Evolutionary conservation across 2,329 filamentous ascomycete species (phyloP).

Genomic region (Scolecobasidium constrictum): DNA sequence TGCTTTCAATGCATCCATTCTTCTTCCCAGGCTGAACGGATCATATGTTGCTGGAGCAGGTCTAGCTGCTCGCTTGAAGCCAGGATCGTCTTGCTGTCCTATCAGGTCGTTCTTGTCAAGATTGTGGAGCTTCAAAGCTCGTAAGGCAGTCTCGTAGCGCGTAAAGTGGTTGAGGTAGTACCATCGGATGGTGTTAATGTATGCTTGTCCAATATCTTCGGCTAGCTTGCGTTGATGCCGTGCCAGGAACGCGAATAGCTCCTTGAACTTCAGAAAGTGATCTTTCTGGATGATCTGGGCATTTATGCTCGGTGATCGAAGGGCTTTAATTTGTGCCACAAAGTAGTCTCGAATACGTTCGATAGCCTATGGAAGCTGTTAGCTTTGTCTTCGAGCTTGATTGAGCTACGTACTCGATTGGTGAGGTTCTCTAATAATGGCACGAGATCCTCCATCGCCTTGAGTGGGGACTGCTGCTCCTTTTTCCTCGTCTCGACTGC

Average conservation of each 20-base stretch:
- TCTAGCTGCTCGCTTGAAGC: slow-evolving; percentile 44
- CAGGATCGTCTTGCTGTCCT: slow-evolving; percentile 58
- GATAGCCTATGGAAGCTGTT: slow-evolving; percentile 42
- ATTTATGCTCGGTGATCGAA: slow-evolving; percentile 92
- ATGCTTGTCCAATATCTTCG: slow-evolving; percentile 83
- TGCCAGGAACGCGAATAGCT: slow-evolving; percentile 76
- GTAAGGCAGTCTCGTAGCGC: slow-evolving; percentile 73
- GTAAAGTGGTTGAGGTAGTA: slow-evolving; percentile 90
- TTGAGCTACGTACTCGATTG: slow-evolving; percentile 49
- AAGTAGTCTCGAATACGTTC: slow-evolving; percentile 91
- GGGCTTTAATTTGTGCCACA: slow-evolving; percentile 85
- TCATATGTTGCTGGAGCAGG: slow-evolving; percentile 51
- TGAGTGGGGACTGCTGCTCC: slow-evolving; percentile 52
- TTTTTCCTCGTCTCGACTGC: slow-evolving; percentile 58
- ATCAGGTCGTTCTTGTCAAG: slow-evolving; percentile 78
- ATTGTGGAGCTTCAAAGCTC: slow-evolving; percentile 71
- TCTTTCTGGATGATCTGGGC: slow-evolving; percentile 95
- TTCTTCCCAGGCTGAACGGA: slow-evolving; percentile 77
- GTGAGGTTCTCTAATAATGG: slow-evolving; percentile 78
- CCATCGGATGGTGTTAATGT: slow-evolving; percentile 98
- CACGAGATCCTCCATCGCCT: slow-evolving; percentile 71
- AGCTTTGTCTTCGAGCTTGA: not conserved
- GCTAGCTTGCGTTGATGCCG: slow-evolving; percentile 73
- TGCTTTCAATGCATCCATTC: slow-evolving; percentile 70
- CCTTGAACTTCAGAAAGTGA: slow-evolving; percentile 78